These are phyloP conservation scores for Teratosphaeria pseudoeucalypti DNA, from an alignment of 2,329 filamentous ascomycete species.

Conservation along the genomic window DNA sequence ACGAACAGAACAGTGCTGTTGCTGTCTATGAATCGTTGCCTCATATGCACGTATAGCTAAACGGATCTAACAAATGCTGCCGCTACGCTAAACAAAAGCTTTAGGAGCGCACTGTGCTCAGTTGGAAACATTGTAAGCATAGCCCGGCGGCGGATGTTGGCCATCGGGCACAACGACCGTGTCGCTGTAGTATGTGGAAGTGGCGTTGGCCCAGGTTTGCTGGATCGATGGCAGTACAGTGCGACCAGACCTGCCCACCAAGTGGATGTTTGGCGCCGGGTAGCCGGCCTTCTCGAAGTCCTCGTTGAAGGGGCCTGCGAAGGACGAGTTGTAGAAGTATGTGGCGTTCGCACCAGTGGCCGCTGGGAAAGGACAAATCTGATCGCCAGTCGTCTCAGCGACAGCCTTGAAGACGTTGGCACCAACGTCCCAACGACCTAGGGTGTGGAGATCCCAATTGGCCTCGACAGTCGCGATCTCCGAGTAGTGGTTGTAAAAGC, in stretches of 20 bases:
- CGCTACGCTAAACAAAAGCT: background rate
- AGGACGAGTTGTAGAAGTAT: conserved; percentile 24
- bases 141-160: conserved; percentile 23
- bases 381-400: conserved; percentile 27
- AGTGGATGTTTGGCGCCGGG: conserved; percentile 23
- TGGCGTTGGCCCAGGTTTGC: conserved; percentile 2
- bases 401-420: conserved; percentile 36
- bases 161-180: conserved; percentile 24
- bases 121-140: conserved; percentile 7
- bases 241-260: conserved; percentile 14
- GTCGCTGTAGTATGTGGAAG: conserved; percentile 20
- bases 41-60: background rate
- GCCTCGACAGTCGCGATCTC: conserved; percentile 35
- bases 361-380: conserved; percentile 15
- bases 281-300: conserved; percentile 14
- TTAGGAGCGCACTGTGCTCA: background rate
- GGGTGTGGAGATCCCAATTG: conserved; percentile 36
- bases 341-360: conserved; percentile 16
- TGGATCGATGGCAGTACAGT: conserved; percentile 22
- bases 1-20: background rate
- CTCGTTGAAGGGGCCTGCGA: conserved; percentile 25
- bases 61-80: background rate
- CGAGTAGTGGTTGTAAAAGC: conserved; percentile 44
- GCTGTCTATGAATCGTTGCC: background rate
- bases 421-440: conserved; percentile 38